Evolutionary conservation across 176 grass and related monocot genomes (phyloP), one percentile per base, ranked within the genome.

Genomic region (Avena eriantha): DNA sequence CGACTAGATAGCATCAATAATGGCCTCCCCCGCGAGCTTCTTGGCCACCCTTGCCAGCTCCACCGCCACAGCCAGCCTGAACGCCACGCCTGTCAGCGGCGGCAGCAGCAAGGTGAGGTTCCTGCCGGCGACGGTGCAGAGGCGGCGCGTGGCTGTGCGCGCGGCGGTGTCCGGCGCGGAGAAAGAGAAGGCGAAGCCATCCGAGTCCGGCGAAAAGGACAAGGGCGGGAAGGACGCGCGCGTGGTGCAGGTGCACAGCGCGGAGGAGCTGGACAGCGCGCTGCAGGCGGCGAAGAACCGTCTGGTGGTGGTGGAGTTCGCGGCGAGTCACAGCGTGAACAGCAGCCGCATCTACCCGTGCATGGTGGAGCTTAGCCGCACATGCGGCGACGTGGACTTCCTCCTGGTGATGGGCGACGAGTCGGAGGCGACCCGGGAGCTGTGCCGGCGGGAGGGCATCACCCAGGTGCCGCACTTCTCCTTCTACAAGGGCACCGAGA

Each of bases 221-320:
- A 76, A 61, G 69, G 22, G 15, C 50, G 23, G 11, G 35, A 29
- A 22, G 1, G 74, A 92, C 43, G 93, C 86, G 83, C 90, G 88
- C 36, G 91, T 93, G 81, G 57, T 83, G 65, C 77, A 85, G 70
- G 92, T 98, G 78, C 92, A 91, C 90, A 93, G 19, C 85, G n/a
- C 24, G 18, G 90, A 89, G 51, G 96, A 98, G 92, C 90, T 98
- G 57, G 96, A 96, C 76, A 69, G 36, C 21, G 94, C 93, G 54
- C 87, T 98, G 4, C 77, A 80, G 70, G 47, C 85, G 6, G 93
- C 94, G 0, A 90, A 94, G 89, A 87, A 98, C 92, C 82, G 87
- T 31, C 94, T 98, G 73, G 92, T 98, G 69, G 97, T 98, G 69
- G 97, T 98, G 39, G 97, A 98, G 87, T 98, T 96, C 86, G 92